phyloP scores from a whole-genome alignment of 1,284 basidiomycete species.

The Xerocomus nothofagi region DNA sequence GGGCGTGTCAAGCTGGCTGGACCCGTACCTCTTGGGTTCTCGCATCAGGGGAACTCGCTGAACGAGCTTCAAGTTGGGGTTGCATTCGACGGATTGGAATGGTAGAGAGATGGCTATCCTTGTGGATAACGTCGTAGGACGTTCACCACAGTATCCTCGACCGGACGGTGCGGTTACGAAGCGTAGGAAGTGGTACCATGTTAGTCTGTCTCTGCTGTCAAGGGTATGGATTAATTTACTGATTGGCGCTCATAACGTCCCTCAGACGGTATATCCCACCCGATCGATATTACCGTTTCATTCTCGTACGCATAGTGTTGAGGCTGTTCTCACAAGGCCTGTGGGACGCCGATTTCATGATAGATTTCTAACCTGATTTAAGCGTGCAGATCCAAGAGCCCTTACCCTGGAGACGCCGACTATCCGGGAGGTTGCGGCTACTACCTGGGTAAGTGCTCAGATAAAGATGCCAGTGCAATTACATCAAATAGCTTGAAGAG shows the following conservation, averaged over 20 bases:
- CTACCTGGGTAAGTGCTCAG: not conserved
- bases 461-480: not conserved
- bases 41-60: not conserved
- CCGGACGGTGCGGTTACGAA: not conserved
- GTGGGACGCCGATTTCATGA: constrained; percentile 5
- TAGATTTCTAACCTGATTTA: not conserved
- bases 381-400: not conserved
- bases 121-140: not conserved
- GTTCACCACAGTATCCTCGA: not conserved
- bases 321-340: not conserved
- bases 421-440: too few species aligned
- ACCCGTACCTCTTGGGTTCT: constrained; percentile 11
- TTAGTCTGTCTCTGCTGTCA: not conserved
- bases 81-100: not conserved
- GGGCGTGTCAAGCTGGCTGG: not conserved
- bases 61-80: not conserved
- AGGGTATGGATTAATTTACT: not conserved
- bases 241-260: constrained; percentile 1
- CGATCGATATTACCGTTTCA: not conserved
- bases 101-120: not conserved
- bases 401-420: too few species aligned
- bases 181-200: not conserved
- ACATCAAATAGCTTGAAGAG: not conserved
- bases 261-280: not conserved
- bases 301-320: not conserved